Evolutionary conservation across 1,139 yeast genomes (phyloP).

Genomic region (Pichia sp.): DNA sequence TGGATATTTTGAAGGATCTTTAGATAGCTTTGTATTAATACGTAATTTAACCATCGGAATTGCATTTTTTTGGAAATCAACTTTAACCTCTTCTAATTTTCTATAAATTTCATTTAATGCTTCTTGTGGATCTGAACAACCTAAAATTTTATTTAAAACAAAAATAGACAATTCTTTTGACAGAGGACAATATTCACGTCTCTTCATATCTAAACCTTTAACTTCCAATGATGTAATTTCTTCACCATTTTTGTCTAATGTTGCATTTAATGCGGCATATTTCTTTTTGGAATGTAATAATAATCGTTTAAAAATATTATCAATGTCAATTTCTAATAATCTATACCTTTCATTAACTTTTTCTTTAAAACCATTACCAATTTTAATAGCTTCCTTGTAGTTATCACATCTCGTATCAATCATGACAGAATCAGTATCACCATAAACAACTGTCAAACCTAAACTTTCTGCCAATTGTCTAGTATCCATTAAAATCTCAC

Average conservation of each 20-base stretch:
- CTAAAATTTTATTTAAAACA: slow-evolving; percentile 65
- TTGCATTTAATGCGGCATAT: slow-evolving; percentile 78
- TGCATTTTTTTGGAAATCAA: slow-evolving; percentile 53
- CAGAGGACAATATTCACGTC: slow-evolving; percentile 92
- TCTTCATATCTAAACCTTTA: slow-evolving; percentile 93
- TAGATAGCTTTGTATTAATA: slow-evolving; percentile 69
- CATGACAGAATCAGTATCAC: slow-evolving; percentile 99
- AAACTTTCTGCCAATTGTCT: slow-evolving; percentile 85
- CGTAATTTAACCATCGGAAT: slow-evolving; percentile 60
- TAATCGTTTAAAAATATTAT: slow-evolving; percentile 81
- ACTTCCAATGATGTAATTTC: slow-evolving; percentile 66
- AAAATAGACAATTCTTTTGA: slow-evolving; percentile 83
- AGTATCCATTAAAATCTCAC: slow-evolving; percentile 92
- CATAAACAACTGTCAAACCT: slow-evolving; percentile 84
- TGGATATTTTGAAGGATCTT: slow-evolving; percentile 69
- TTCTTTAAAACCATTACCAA: slow-evolving; percentile 79
- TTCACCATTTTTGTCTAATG: slow-evolving; percentile 40
- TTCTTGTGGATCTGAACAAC: slow-evolving; percentile 71
- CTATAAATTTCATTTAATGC: slow-evolving; percentile 70
- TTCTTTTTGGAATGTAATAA: slow-evolving; percentile 94
- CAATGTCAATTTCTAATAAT: slow-evolving; percentile 88
- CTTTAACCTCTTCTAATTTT: slow-evolving; percentile 58
- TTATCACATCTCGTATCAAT: slow-evolving; percentile 79
- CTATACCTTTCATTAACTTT: slow-evolving; percentile 85
- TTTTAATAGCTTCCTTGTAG: slow-evolving; percentile 66